phyloP scores from a whole-genome alignment of 768 basidiomycete species.

The Daedalea quercina region DNA sequence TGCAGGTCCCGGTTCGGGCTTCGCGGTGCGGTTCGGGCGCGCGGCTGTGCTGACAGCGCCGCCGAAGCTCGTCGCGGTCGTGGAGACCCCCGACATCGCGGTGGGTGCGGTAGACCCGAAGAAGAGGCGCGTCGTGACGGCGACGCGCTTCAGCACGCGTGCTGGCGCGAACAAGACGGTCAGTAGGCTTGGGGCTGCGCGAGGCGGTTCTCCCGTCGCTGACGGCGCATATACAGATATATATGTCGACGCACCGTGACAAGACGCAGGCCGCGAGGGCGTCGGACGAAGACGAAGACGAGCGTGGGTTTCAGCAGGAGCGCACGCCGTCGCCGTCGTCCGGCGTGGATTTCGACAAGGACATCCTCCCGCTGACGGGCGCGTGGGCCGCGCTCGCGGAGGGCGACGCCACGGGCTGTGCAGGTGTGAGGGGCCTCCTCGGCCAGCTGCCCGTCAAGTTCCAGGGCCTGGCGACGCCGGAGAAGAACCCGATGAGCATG shows the following conservation, averaged over 20 bases:
- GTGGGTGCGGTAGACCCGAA: slow-evolving; percentile 82
- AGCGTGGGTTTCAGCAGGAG: slow-evolving; percentile 11
- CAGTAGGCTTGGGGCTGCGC: slow-evolving; percentile 20
- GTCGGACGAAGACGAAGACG: slow-evolving; percentile 16
- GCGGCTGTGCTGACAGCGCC: slow-evolving; percentile 77
- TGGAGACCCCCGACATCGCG: slow-evolving; percentile 86
- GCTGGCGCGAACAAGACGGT: slow-evolving; percentile 79
- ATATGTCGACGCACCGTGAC: slow-evolving; percentile 51
- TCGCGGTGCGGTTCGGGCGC: slow-evolving; percentile 52
- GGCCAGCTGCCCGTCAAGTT: slow-evolving; percentile 65
- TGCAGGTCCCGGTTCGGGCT: slow-evolving; percentile 9
- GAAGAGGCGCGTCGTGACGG: slow-evolving; percentile 80
- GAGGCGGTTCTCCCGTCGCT: background rate
- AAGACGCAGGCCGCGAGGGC: slow-evolving; percentile 29
- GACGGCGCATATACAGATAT: background rate
- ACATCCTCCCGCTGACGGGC: slow-evolving; percentile 62
- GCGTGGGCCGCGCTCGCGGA: slow-evolving; percentile 68
- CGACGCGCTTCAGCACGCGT: slow-evolving; percentile 82
- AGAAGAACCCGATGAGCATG: slow-evolving; percentile 95
- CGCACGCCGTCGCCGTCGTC: slow-evolving; percentile 20
- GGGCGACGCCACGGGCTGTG: slow-evolving; percentile 25
- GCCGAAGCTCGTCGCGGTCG: slow-evolving; percentile 75
- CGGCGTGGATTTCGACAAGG: slow-evolving; percentile 55
- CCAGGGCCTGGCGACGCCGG: slow-evolving; percentile 73
- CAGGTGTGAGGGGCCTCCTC: slow-evolving; percentile 48